Evolutionary conservation across 805 yeast genomes (phyloP).

Genomic region (Wickerhamiella occidentalis): DNA sequence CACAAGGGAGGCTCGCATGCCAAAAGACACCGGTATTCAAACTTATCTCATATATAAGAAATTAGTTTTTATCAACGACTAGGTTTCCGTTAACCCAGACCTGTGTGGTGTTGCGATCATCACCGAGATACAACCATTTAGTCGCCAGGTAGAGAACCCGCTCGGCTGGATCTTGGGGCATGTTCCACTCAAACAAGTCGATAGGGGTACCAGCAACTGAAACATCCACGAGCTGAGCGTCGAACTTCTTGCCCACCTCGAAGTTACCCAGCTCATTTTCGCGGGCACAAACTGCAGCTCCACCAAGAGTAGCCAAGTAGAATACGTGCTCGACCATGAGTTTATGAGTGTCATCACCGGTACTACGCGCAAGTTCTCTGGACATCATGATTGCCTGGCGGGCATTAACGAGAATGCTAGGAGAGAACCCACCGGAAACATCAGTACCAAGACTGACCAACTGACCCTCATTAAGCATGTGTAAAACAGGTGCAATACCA

Average conservation of each 20-base stretch:
- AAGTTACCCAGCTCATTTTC: slow-evolving; percentile 54
- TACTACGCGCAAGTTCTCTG: slow-evolving; percentile 52
- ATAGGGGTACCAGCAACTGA: slow-evolving; percentile 42
- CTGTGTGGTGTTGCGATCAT: slow-evolving; percentile 69
- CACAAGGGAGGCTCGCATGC: too few relatives aligned
- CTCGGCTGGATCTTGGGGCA: slow-evolving; percentile 21
- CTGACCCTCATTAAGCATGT: slow-evolving; percentile 49
- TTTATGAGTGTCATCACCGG: slow-evolving; percentile 36
- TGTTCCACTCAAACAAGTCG: slow-evolving; percentile 57
- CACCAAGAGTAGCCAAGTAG: slow-evolving; percentile 78
- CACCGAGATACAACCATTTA: slow-evolving; percentile 90
- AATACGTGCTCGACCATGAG: slow-evolving; percentile 59
- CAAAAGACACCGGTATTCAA: neutral
- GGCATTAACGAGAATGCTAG: slow-evolving; percentile 51
- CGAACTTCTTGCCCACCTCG: slow-evolving; percentile 67
- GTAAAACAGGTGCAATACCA: slow-evolving; percentile 77
- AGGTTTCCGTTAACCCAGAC: slow-evolving; percentile 76
- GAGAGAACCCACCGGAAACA: slow-evolving; percentile 64
- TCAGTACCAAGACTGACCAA: slow-evolving; percentile 78
- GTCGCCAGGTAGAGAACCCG: slow-evolving; percentile 50
- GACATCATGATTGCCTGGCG: slow-evolving; percentile 63
- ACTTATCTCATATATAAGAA: neutral
- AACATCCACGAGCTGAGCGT: slow-evolving; percentile 66
- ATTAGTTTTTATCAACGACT: slow-evolving; percentile 38
- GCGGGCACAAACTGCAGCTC: slow-evolving; percentile 63